A percentile compares a stretch with the other conserved stretches of the same genome.
These are phyloP conservation scores for Lyophyllum atratum DNA, from an alignment of 768 basidiomycete genomes.

Conservation along the genomic window DNA sequence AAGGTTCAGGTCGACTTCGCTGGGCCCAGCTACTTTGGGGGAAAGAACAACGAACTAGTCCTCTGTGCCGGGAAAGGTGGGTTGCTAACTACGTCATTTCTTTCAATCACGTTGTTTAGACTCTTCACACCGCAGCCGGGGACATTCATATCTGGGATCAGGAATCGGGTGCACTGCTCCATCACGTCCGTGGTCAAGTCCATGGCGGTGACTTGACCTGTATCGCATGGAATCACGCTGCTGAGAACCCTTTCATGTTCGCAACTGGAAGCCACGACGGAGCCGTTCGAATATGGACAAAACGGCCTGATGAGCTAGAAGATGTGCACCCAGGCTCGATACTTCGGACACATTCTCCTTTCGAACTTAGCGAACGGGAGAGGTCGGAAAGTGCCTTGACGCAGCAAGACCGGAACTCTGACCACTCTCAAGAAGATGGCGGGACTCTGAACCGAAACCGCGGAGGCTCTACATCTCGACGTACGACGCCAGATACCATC, in stretches of 20 bases:
- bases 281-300: conserved; percentile 72
- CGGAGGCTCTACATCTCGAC: neutral
- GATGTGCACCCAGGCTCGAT: conserved; percentile 5
- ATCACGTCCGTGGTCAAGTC: conserved; percentile 64
- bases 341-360: conserved; percentile 20
- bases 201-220: conserved; percentile 75
- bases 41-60: conserved; percentile 76
- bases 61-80: conserved; percentile 76
- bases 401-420: conserved; percentile 11
- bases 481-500: neutral
- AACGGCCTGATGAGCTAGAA: conserved; percentile 28
- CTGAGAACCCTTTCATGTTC: conserved; percentile 68
- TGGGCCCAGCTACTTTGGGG: conserved; percentile 82
- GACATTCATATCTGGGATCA: conserved; percentile 88
- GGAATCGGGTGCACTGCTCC: conserved; percentile 72
- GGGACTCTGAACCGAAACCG: neutral
- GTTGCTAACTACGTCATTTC: conserved; percentile 3
- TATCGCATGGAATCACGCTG: conserved; percentile 76
- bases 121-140: conserved; percentile 49
- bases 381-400: conserved; percentile 1
- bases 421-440: neutral
- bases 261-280: conserved; percentile 82
- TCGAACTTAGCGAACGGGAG: conserved; percentile 18
- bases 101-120: neutral
- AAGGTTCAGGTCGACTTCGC: conserved; percentile 71